Base-by-base conservation (phyloP, 2,329 filamentous ascomycete species). In the Fusarium ramigenum region DNA sequence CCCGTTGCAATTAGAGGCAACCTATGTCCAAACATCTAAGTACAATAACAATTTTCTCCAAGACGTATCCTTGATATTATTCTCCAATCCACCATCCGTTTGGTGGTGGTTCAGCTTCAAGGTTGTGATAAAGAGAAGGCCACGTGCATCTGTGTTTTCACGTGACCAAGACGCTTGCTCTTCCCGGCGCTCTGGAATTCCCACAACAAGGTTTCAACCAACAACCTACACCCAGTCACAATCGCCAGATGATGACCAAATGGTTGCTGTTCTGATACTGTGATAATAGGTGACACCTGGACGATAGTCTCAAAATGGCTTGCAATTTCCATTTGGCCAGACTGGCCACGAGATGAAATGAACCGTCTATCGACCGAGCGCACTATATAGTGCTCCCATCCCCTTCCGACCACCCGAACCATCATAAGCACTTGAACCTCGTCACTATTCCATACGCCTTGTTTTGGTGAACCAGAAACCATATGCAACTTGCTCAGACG, bases 131-230 rank as follows among this genome's bases (percentile, higher is more conserved):
- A 56, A 16, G 30, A 19, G 19, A 16, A 28, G 28, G 53, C 25
- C 66, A 70, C 67, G 60, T 69, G 66, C 62, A 46, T 47, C 14
- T 28, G 39, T 32, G 11, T 6, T 5, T 36, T 18, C 75, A 77
- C 75, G 75, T 77, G 75, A 76, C 46, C 34, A 42, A 25, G 19
- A 63, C 60, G 52, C 64, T 63, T 68, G 60, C 53, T 69, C 60
- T 58, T 76, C 60, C 58, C 43, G 39, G 58, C 40, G n/a, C 42
- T 47, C 47, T 57, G 49, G 66, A 36, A 61, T 72, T 76, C 73
- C 63, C 75, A 77, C 75, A 77, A 72, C 64, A 64, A 66, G 50
- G 64, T 74, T 72, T 54, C 57, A 65, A 68, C 60, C 69, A 63
- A 63, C 75, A 46, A 75, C 62, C 75, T 76, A 37, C 75, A 76